Conservation (phyloP, 257 asterid species). For the Solanum virginianum region DNA sequence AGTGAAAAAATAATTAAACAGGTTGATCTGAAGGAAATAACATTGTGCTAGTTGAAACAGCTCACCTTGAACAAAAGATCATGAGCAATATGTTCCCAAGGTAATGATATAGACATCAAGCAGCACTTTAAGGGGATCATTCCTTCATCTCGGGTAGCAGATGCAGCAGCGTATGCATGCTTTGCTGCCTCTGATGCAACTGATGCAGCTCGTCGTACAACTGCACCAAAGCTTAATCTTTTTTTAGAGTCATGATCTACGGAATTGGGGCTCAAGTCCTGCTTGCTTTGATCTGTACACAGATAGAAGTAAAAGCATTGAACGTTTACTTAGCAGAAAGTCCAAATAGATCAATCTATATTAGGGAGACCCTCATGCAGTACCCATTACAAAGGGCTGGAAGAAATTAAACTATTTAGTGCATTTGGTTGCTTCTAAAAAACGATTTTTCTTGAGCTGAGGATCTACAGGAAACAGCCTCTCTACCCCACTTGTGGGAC, state of each 20-base stretch:
- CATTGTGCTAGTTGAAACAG: neutral
- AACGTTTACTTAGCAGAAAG: neutral
- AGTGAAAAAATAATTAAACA: neutral
- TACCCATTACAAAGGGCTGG: neutral
- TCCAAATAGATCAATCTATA: neutral
- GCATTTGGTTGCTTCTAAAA: neutral
- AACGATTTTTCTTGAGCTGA: neutral
- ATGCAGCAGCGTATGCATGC: constrained; percentile 94
- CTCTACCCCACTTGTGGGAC: neutral
- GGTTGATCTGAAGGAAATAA: neutral
- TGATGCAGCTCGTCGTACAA: constrained; percentile 80
- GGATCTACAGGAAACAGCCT: neutral
- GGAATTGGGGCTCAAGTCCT: constrained; percentile 45
- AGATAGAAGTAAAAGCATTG: neutral
- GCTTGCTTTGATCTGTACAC: constrained; percentile 80
- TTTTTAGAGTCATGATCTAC: constrained; percentile 18
- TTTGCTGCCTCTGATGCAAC: constrained; percentile 93
- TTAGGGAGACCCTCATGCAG: neutral
- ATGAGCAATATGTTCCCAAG: constrained; percentile 90
- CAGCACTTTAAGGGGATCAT: constrained; percentile 96
- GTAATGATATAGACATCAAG: constrained; percentile 85
- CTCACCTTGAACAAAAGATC: constrained; percentile 91
- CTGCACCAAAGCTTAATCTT: constrained; percentile 52
- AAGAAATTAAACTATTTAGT: neutral
- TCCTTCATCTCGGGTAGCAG: constrained; percentile 69